These are phyloP conservation scores for Fraxinus dipetala DNA, from an alignment of 305 asterid species.

Conservation along the genomic window DNA sequence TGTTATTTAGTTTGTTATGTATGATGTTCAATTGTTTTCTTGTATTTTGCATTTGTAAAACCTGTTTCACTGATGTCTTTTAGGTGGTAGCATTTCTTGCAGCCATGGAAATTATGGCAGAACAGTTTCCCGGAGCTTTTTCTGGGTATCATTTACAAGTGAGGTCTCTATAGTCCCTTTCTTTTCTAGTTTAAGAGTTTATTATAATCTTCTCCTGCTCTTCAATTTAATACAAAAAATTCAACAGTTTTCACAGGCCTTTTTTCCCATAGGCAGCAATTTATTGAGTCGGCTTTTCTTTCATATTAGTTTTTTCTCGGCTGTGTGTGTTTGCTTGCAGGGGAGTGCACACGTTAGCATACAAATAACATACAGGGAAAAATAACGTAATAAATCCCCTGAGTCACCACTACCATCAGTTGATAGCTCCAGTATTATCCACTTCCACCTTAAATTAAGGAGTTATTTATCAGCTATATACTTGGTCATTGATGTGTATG, in stretches of 20 bases:
- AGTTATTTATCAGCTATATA: not conserved
- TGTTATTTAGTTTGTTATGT: not conserved
- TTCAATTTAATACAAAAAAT: not conserved
- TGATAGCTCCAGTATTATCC: not conserved
- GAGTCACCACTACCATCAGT: not conserved
- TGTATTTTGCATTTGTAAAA: conserved; percentile 10
- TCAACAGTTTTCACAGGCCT: not conserved
- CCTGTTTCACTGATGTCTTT: conserved; percentile 16
- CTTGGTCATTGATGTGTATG: not conserved
- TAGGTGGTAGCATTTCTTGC: conserved; percentile 99
- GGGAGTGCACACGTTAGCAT: not conserved
- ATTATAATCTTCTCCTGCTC: not conserved
- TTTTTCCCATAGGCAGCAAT: not conserved
- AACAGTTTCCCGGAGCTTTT: conserved; percentile 92
- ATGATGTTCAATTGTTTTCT: conserved; percentile 6
- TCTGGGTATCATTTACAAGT: conserved; percentile 86
- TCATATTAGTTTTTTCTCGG: not conserved
- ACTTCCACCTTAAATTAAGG: not conserved
- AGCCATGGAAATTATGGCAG: conserved; percentile 83
- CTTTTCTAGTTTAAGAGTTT: not conserved
- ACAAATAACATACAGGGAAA: not conserved
- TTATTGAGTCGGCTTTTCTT: not conserved
- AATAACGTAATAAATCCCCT: not conserved
- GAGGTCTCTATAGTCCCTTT: conserved; percentile 21
- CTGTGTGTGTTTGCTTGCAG: not conserved